Evolutionary conservation across 768 basidiomycete genomes (phyloP), one percentile per base, ranked within the genome.

Genomic region (Crassisporium funariophilum): DNA sequence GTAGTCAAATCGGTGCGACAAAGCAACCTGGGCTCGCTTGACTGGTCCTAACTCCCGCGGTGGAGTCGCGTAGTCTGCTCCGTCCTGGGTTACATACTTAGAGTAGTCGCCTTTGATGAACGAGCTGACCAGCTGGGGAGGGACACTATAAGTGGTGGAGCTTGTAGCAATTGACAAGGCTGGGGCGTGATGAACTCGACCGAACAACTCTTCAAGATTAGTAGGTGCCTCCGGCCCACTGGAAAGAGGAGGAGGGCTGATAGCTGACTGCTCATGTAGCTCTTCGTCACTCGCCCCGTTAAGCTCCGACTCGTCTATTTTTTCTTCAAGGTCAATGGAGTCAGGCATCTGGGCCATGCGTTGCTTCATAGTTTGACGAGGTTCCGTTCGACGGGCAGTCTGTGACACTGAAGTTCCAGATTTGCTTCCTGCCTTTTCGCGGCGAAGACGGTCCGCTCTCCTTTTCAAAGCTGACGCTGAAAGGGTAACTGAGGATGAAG

Each of bases 61-160:
- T 13, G 46, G 17, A 5, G 29, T 38, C 17, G 29, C 15, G 20
- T 41, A 43, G 9, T 24, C 29, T 16, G 25, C 40, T 42, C 17
- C 8, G 22, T 40, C 36, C 21, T 16, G 19, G n/a, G 41, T 10
- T 7, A 47, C 35, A 23, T 47, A 52, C 10, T 5, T 19, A 22
- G 46, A 47, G 35, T 52, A 52, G 16, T 29, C 29, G 16, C 39
- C 51, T 16, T 12, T 22, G 4, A 10, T 15, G 27, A 47, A 34
- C 25, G 23, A 1, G 17, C 22, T 11, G 29, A 15, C 13, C 11
- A 86, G 52, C 81, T 75, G 21, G 81, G 80, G 4, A 69, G 77
- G 35, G 16, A 9, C 34, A 47, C 42, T 64, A 37, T 42, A 15
- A 41, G n/a, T n/a, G n/a, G n/a, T n/a, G n/a, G n/a, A n/a, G n/a